These are phyloP conservation scores for Fusarium palustre DNA, from an alignment of 2,329 filamentous ascomycete species.

Conservation along the genomic window DNA sequence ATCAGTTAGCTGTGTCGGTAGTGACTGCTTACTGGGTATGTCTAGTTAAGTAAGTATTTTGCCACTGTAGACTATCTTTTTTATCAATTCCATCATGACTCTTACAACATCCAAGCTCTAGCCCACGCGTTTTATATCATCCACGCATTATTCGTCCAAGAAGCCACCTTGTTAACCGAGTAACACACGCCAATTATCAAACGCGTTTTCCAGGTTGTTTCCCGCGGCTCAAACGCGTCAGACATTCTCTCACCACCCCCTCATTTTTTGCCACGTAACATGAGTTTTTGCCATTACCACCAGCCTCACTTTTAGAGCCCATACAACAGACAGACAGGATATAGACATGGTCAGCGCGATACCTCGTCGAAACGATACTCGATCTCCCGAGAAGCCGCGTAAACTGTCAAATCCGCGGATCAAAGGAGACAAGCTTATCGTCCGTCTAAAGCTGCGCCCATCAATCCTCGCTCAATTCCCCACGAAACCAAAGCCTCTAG, in stretches of 20 bases:
- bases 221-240: background rate
- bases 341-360: background rate
- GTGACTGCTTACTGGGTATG: background rate
- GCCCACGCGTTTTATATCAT: background rate
- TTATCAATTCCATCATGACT: background rate
- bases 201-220: background rate
- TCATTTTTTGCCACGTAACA: constrained; percentile 2
- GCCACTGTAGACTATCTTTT: background rate
- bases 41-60: background rate
- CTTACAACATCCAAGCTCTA: background rate
- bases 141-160: background rate
- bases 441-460: background rate
- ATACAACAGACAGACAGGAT: no score
- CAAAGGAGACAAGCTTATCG: constrained; percentile 2
- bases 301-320: background rate
- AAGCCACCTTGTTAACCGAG: constrained; percentile 9
- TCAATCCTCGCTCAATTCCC: constrained; percentile 3
- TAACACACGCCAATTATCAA: constrained; percentile 3
- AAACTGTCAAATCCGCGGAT: background rate
- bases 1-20: background rate
- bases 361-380: background rate
- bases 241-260: background rate
- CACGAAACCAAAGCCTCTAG: background rate
- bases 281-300: background rate
- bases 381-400: background rate